Percentiles rank a stretch among this genome's conserved stretches.
Evolutionary conservation across 2,329 filamentous ascomycete species (phyloP).

Genomic region (Septoria petroselini): DNA sequence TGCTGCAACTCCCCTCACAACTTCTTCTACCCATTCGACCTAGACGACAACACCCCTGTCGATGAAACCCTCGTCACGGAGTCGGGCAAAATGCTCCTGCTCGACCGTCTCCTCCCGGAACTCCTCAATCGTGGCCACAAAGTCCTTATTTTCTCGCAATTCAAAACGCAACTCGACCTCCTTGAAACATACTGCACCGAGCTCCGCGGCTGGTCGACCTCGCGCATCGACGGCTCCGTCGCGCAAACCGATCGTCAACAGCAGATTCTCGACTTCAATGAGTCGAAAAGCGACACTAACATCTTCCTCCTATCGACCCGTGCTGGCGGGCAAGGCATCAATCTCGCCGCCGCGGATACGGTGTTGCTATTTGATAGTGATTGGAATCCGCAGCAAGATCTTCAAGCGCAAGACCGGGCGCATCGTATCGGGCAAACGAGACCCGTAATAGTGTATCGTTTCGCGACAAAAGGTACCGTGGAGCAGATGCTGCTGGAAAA

Average conservation of each 20-base stretch:
- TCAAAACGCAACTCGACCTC: conserved; percentile 90
- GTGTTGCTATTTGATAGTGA: conserved; percentile 87
- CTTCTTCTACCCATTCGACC: conserved; percentile 86
- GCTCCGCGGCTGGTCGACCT: conserved; percentile 76
- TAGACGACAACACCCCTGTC: conserved; percentile 54
- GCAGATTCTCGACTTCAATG: conserved; percentile 52
- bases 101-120: conserved; percentile 77
- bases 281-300: conserved; percentile 45
- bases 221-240: conserved; percentile 87
- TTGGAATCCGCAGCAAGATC: conserved; percentile 95
- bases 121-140: conserved; percentile 78
- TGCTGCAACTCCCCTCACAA: conserved; percentile 94
- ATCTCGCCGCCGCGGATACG: conserved; percentile 84
- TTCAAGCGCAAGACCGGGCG: conserved; percentile 92
- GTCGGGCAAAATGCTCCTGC: conserved; percentile 91
- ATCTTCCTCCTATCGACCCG: conserved; percentile 87
- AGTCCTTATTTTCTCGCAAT: conserved; percentile 93
- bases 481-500: conserved; percentile 83
- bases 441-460: conserved; percentile 88
- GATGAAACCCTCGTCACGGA: conserved; percentile 82
- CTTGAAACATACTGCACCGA: conserved; percentile 78
- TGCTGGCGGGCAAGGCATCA: conserved; percentile 93
- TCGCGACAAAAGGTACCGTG: conserved; percentile 89
- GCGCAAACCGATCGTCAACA: conserved; percentile 59
- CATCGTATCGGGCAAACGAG: conserved; percentile 91